These are phyloP conservation scores for Podila clonocystis DNA, from an alignment of 192 early-diverging fungal genomes.

Conservation along the genomic window DNA sequence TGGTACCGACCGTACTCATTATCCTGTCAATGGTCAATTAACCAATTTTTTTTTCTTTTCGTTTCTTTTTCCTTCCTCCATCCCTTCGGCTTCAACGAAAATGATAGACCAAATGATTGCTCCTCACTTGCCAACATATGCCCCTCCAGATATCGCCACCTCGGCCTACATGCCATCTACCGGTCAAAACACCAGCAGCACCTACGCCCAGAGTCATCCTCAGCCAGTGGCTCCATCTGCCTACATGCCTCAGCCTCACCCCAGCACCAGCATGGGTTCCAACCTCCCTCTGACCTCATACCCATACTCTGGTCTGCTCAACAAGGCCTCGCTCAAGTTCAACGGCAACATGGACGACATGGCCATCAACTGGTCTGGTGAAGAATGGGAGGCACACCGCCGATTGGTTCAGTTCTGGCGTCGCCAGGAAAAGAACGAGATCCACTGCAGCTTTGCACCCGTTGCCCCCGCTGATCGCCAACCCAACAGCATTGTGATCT, in stretches of 20 bases:
- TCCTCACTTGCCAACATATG: constrained; percentile 24
- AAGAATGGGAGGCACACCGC: constrained; percentile 71
- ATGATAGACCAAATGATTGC: constrained; percentile 35
- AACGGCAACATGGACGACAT: constrained; percentile 74
- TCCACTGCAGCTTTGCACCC: constrained; percentile 70
- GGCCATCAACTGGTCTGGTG: constrained; percentile 71
- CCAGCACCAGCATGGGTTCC: constrained; percentile 17
- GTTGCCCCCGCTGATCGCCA: constrained; percentile 66
- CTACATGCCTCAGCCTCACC: constrained; percentile 15
- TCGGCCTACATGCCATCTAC: constrained; percentile 20
- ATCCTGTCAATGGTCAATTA: not conserved
- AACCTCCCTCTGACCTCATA: constrained; percentile 33
- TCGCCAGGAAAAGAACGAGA: constrained; percentile 70
- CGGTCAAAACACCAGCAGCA: constrained; percentile 1
- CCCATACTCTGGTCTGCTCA: constrained; percentile 73
- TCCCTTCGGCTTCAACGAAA: not conserved
- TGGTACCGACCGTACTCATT: not conserved
- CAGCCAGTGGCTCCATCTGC: constrained; percentile 7
- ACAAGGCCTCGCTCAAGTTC: constrained; percentile 78
- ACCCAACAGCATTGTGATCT: constrained; percentile 76
- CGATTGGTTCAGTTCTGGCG: constrained; percentile 82
- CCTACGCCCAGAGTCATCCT: constrained; percentile 24
- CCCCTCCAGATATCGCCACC: constrained; percentile 30
- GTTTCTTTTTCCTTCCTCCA: not conserved
- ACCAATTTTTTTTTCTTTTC: not conserved